Percentiles rank a stretch among this genome's conserved stretches.
Conservation (phyloP, 2,329 filamentous ascomycete genomes). For the Phaeosphaeria sp. region DNA sequence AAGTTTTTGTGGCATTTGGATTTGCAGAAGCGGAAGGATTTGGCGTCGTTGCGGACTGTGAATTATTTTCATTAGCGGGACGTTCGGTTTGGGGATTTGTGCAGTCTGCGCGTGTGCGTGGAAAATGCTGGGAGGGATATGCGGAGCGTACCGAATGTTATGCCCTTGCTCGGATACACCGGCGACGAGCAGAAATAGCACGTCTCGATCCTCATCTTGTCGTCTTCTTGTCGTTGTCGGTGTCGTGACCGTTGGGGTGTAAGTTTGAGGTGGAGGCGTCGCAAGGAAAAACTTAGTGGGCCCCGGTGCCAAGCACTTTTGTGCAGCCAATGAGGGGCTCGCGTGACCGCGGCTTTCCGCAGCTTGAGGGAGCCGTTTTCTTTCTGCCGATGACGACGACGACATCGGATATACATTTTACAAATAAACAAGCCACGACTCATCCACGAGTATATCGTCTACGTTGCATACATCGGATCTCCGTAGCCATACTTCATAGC, state of each 20-base stretch:
- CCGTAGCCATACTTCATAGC: too few relatives aligned
- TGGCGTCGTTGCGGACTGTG: slow-evolving; percentile 61
- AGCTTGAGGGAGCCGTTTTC: slow-evolving; percentile 13
- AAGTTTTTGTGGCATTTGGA: slow-evolving; percentile 69
- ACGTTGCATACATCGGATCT: too few relatives aligned
- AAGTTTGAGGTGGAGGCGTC: slow-evolving; percentile 16
- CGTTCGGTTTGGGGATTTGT: too few relatives aligned
- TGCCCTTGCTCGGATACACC: slow-evolving; percentile 53
- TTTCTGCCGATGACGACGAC: slow-evolving; percentile 10
- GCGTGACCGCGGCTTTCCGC: slow-evolving; percentile 27
- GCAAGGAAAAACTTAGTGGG: slow-evolving; percentile 19
- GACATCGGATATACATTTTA: too few relatives aligned
- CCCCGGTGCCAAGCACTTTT: slow-evolving; percentile 4
- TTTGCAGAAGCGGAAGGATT: slow-evolving; percentile 71
- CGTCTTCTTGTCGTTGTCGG: slow-evolving; percentile 13
- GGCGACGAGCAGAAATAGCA: slow-evolving; percentile 77
- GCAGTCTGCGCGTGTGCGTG: too few relatives aligned
- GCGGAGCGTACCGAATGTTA: slow-evolving; percentile 69
- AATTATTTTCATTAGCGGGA: too few relatives aligned
- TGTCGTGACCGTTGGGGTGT: not conserved
- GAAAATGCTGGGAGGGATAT: too few relatives aligned
- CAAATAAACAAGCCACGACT: too few relatives aligned
- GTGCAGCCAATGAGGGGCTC: slow-evolving; percentile 18
- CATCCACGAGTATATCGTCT: too few relatives aligned
- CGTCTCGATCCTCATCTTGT: slow-evolving; percentile 47